Base-by-base conservation (phyloP, 768 basidiomycete species). In the Termitomyces sp. region DNA sequence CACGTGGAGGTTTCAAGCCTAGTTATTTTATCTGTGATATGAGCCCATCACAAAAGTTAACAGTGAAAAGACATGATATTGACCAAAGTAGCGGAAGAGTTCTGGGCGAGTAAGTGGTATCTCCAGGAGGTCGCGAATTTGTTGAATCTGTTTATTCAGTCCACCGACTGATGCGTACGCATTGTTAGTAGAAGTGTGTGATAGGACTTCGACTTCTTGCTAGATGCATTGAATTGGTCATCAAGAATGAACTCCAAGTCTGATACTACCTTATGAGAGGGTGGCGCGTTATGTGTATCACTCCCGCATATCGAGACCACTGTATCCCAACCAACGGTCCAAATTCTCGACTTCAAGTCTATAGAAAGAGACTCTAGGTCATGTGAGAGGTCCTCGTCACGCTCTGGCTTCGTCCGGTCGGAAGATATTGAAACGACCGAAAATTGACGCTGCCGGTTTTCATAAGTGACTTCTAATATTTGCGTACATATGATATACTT, bases 1-100 rank as follows among this genome's bases (percentile, higher is more conserved):
- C 97, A 47, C 92, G 86, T n/a, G 96, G 95, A 16, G 96, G 95
- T 65, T 91, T 94, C n/a, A 99, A 78, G 36, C 91, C 93, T 78
- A 61, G 12, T 26, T 56, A 45, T 56, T 56, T 56, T 51, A 38
- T 16, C 44, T 13, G 12, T 20, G 51, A 42, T n/a, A n/a, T 53
- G 26, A 40, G 33, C 44, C 60, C 40, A 53, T 46, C 54, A 42
- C n/a, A 42, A 42, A 42, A 24, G 30, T 45, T 36, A 32, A 45
- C 16, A 35, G 30, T 13, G 33, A 51, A 52, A 52, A 24, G 35
- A 33, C 6, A 43, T 65, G 68, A 68, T 64, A 64, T 79, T 48
- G 36, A 84, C 89, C 87, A 64, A 94, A 92, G 64, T 87, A 82
- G 7, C 74, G 76, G 70, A 91, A 95, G 6, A 94, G 75, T 50